Evolutionary conservation across 306 rosid species (phyloP), one percentile per base, ranked within the genome.

Genomic region (Prunus davidiana): DNA sequence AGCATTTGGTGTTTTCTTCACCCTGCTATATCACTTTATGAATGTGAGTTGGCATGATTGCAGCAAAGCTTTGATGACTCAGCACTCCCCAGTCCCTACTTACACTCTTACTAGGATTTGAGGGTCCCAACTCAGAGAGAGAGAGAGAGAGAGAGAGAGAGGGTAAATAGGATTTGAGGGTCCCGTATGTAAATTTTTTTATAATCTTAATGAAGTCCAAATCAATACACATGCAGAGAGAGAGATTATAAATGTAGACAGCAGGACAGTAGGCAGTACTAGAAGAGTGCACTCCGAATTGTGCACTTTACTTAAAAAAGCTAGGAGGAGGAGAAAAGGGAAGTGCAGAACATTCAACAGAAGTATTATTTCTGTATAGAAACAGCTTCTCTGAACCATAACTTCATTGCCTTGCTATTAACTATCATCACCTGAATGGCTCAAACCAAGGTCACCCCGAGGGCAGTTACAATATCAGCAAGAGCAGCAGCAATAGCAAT

Each of bases 391-490:
- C 19, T 9, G 14, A 49, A 6, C 30, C n/a, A 51, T n/a, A 71
- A 22, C 46, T 51, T 55, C 49, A 32, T 28, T 67, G 22, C 66
- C 54, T 72, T 43, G 74, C 20, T 50, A 77, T 32, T 74, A 43
- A 46, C 16, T 8, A 15, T 16, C 46, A n/a, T 18, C 50, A 78
- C 77, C 71, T 15, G 61, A 77, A 91, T 87, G 93, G 90, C 90
- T 81, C 60, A 52, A 66, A 69, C 24, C 22, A 56, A 74, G 69
- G 49, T 54, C 65, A 78, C 79, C 57, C 71, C 18, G 24, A 80
- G 76, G 73, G 75, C 84, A 64, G 75, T 83, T 49, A 72, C 72
- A 58, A 45, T 83, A 64, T 82, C 84, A 63, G 61, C 75, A 61
- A 55, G 71, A 71, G 55, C 79, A 30, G 81, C 79, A 52, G 70